These are phyloP conservation scores for Ascochyta clinopodiicola DNA, from an alignment of 2,329 filamentous ascomycete species.

Conservation along the genomic window DNA sequence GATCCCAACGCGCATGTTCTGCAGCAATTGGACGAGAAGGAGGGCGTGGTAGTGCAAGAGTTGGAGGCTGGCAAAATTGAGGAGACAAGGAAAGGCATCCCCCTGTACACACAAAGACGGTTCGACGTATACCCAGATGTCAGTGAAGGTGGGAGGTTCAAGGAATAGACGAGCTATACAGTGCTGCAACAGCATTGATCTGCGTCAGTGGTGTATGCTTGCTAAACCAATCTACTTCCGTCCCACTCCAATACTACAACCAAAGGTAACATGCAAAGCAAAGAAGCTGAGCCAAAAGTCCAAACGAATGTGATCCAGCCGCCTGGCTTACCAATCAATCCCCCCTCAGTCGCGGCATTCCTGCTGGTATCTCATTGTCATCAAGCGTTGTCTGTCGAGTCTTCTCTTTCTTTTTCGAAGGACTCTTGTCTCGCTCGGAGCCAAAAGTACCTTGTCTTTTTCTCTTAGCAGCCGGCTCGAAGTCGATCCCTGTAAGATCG, in stretches of 20 bases:
- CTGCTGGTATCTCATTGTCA: background rate
- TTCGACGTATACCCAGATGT: slow-evolving; percentile 98
- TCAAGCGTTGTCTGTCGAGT: slow-evolving; percentile 5
- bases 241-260: background rate
- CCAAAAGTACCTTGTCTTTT: slow-evolving; percentile 37
- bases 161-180: slow-evolving; percentile 35
- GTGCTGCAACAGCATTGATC: background rate
- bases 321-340: slow-evolving; percentile 6
- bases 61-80: slow-evolving; percentile 53
- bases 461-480: slow-evolving; percentile 33
- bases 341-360: slow-evolving; percentile 17
- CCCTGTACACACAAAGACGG: slow-evolving; percentile 80
- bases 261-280: background rate
- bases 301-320: background rate
- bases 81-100: slow-evolving; percentile 70
- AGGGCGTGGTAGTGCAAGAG: slow-evolving; percentile 74
- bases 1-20: slow-evolving; percentile 88
- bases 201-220: background rate
- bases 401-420: slow-evolving; percentile 35
- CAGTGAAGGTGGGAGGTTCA: slow-evolving; percentile 63
- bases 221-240: background rate
- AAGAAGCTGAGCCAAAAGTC: background rate
- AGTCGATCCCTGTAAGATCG: slow-evolving; percentile 13
- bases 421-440: slow-evolving; percentile 26
- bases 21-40: slow-evolving; percentile 76